phyloP scores from a whole-genome alignment of 2,329 filamentous ascomycete species.

The Colletotrichum incanum region DNA sequence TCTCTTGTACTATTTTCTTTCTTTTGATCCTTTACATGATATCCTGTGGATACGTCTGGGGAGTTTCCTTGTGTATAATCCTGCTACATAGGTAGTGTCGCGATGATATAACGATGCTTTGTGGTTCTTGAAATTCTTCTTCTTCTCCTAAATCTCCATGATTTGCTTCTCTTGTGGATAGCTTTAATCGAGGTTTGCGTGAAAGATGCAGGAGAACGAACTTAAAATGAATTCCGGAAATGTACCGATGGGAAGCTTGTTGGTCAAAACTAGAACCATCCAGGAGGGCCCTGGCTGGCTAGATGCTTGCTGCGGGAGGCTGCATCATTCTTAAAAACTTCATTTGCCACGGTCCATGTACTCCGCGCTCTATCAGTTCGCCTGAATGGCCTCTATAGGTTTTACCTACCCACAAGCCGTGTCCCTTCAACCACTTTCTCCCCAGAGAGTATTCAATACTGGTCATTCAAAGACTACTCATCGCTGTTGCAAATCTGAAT shows the following conservation, averaged over 20 bases:
- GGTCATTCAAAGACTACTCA: not conserved
- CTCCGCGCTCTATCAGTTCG: not conserved
- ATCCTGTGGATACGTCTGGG: slow-evolving; percentile 39
- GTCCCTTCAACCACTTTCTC: not conserved
- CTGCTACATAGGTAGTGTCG: slow-evolving; percentile 25
- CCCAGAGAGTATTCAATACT: too few relatives aligned
- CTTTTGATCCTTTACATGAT: slow-evolving; percentile 36
- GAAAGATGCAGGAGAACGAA: too few relatives aligned
- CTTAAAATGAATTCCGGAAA: not conserved
- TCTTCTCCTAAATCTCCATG: not conserved
- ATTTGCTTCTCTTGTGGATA: too few relatives aligned
- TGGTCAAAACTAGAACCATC: not conserved
- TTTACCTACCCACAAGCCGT: too few relatives aligned
- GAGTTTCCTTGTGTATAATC: slow-evolving; percentile 28
- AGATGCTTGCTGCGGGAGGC: not conserved
- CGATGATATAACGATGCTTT: slow-evolving; percentile 39
- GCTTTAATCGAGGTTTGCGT: too few relatives aligned
- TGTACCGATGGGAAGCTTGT: not conserved
- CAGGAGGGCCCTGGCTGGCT: not conserved
- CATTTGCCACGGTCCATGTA: not conserved
- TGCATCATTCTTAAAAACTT: not conserved
- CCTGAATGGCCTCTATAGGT: not conserved
- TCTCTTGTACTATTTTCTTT: slow-evolving; percentile 4
- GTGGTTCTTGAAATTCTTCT: slow-evolving; percentile 24
- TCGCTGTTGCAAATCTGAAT: not conserved